A percentile compares a stretch with the other conserved stretches of the same genome.
Evolutionary conservation across 164 flowering plant species (phyloP).

Genomic region (Buxus sempervirens): DNA sequence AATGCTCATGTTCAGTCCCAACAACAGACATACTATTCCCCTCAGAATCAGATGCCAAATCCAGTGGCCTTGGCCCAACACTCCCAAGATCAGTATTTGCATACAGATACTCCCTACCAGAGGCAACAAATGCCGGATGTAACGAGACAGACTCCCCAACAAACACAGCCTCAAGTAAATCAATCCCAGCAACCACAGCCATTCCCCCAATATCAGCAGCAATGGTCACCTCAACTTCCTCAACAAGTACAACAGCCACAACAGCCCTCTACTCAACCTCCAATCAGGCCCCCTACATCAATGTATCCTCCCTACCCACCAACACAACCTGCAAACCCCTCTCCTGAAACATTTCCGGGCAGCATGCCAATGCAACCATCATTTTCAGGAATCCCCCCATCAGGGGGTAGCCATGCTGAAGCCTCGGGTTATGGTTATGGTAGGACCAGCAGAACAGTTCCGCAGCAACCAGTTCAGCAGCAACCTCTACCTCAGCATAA

Average conservation of each 20-base stretch:
- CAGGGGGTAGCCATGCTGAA: constrained; percentile 46
- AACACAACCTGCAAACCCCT: constrained; percentile 48
- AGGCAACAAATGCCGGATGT: constrained; percentile 48
- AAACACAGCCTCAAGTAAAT: constrained; percentile 43
- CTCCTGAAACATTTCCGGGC: constrained; percentile 48
- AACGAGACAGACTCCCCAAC: constrained; percentile 40
- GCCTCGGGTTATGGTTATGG: constrained; percentile 59
- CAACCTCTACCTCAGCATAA: constrained; percentile 57
- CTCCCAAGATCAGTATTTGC: constrained; percentile 49
- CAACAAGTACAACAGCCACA: constrained; percentile 51
- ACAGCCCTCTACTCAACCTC: constrained; percentile 48
- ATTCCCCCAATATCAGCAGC: constrained; percentile 61
- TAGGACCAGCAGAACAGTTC: constrained; percentile 38
- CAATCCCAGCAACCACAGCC: constrained; percentile 41
- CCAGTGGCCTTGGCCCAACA: constrained; percentile 36
- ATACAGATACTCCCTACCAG: constrained; percentile 53
- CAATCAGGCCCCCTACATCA: constrained; percentile 46
- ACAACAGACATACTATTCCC: constrained; percentile 56
- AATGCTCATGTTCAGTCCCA: constrained; percentile 31
- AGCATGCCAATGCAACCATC: constrained; percentile 72
- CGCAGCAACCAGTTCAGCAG: constrained; percentile 53
- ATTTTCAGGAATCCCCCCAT: constrained; percentile 47
- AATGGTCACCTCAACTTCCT: constrained; percentile 60
- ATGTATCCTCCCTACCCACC: constrained; percentile 48
- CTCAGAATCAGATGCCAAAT: constrained; percentile 43